Percentiles rank a stretch among this genome's conserved stretches.
Evolutionary conservation across 2,329 filamentous ascomycete genomes (phyloP).

Genomic region (Aspergillus sp.): DNA sequence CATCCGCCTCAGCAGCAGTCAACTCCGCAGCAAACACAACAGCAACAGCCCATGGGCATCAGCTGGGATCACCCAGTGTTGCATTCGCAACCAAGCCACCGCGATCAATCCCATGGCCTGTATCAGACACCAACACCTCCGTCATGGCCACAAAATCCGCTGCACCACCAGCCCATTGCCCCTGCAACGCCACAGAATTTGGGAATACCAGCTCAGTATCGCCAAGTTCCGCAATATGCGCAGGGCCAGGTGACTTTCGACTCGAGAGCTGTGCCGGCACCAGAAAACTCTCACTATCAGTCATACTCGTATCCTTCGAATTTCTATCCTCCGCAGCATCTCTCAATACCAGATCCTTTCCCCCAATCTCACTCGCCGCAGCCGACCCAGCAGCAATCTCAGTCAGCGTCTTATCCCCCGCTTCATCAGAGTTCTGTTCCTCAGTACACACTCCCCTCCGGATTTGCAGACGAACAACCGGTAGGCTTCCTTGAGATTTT

Average conservation of each 20-base stretch:
- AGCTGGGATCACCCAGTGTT: conserved; percentile 45
- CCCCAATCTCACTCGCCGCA: conserved; percentile 31
- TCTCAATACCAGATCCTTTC: conserved; percentile 35
- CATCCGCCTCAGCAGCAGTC: conserved; percentile 30
- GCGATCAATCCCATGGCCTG: conserved; percentile 37
- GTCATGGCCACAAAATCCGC: conserved; percentile 38
- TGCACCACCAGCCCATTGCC: conserved; percentile 33
- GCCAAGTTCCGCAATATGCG: conserved; percentile 36
- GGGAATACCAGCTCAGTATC: conserved; percentile 35
- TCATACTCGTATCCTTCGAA: conserved; percentile 37
- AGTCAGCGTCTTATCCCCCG: conserved; percentile 25
- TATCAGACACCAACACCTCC: conserved; percentile 37
- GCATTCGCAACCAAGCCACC: conserved; percentile 29
- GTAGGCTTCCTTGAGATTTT: conserved; percentile 21
- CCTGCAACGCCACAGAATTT: conserved; percentile 33
- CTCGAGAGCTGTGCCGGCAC: conserved; percentile 31
- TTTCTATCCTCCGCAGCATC: conserved; percentile 37
- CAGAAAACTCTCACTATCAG: conserved; percentile 39
- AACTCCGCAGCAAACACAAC: conserved; percentile 26
- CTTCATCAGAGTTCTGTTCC: conserved; percentile 27
- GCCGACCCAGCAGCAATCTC: conserved; percentile 29
- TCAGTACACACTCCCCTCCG: conserved; percentile 33
- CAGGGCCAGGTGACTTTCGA: conserved; percentile 38
- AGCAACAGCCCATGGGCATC: conserved; percentile 37
- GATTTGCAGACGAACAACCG: conserved; percentile 32